Conservation (phyloP, 148 eudicot genomes). For the Agrostemma githago region DNA sequence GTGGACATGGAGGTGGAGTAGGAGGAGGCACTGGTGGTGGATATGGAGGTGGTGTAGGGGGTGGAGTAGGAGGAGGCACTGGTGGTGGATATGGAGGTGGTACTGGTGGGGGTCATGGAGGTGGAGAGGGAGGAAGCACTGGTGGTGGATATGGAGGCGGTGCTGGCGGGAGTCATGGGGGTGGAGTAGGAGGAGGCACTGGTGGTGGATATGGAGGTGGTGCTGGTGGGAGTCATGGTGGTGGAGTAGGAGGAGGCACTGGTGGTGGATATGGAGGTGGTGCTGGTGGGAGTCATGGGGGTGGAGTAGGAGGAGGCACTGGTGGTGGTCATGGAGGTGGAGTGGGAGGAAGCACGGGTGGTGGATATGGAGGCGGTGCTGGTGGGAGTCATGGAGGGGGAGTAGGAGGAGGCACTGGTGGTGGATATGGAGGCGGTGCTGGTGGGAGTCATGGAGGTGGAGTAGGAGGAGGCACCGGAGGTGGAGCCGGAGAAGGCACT, state of each 20-base stretch:
- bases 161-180: constrained; percentile 13
- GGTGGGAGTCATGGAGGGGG: constrained; percentile 25
- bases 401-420: constrained; percentile 12
- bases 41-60: constrained; percentile 14
- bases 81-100: constrained; percentile 17
- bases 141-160: constrained; percentile 20
- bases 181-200: constrained; percentile 9
- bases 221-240: constrained; percentile 12
- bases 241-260: constrained; percentile 13
- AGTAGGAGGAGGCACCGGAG: no score
- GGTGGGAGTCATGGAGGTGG: constrained; percentile 13
- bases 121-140: constrained; percentile 8
- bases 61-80: constrained; percentile 15
- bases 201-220: constrained; percentile 23
- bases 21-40: constrained; percentile 24
- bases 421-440: constrained; percentile 8
- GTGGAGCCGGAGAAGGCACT: constrained; percentile 11
- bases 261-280: constrained; percentile 19
- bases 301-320: constrained; percentile 15
- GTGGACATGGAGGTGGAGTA: background rate
- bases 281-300: constrained; percentile 21
- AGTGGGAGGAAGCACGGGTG: constrained; percentile 2
- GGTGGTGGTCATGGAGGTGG: constrained; percentile 19
- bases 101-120: constrained; percentile 12
- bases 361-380: constrained; percentile 14